These are phyloP conservation scores for Penicillium fimorum DNA, from an alignment of 495 filamentous ascomycete genomes.

Conservation along the genomic window DNA sequence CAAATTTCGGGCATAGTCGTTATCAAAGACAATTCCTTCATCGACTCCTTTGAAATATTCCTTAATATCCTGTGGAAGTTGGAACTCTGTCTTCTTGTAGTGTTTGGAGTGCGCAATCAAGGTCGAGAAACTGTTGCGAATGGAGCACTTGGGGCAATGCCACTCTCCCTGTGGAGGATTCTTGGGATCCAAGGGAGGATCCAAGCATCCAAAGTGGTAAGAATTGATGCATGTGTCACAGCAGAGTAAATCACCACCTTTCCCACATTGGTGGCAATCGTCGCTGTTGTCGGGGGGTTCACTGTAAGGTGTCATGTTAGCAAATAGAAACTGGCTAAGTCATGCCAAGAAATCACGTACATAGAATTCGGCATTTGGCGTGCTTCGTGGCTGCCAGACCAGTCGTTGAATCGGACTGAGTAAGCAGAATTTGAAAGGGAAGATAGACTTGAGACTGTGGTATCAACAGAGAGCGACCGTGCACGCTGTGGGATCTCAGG, in stretches of 20 bases:
- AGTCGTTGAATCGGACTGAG: slow-evolving; percentile 13
- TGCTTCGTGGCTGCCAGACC: slow-evolving; percentile 10
- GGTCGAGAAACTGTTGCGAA: slow-evolving; percentile 54
- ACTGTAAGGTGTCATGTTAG: slow-evolving; percentile 24
- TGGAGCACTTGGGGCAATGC: slow-evolving; percentile 76
- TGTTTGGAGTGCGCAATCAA: slow-evolving; percentile 59
- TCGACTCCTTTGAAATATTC: slow-evolving; percentile 47
- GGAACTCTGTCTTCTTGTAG: slow-evolving; percentile 69
- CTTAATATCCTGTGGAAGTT: slow-evolving; percentile 63
- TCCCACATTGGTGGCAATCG: slow-evolving; percentile 77
- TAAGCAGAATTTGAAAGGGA: slow-evolving; percentile 19
- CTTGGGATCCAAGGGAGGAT: slow-evolving; percentile 68
- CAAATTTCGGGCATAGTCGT: slow-evolving; percentile 4
- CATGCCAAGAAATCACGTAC: slow-evolving; percentile 16
- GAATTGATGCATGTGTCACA: slow-evolving; percentile 87
- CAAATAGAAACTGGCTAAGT: slow-evolving; percentile 2
- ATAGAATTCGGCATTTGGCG: slow-evolving; percentile 23
- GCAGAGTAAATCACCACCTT: slow-evolving; percentile 80
- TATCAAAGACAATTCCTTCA: slow-evolving; percentile 12
- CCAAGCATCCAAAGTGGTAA: slow-evolving; percentile 82
- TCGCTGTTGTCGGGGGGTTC: slow-evolving; percentile 72
- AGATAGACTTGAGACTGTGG: slow-evolving; percentile 18
- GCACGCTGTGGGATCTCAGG: slow-evolving; percentile 2
- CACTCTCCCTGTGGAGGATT: slow-evolving; percentile 70
- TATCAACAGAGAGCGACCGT: slow-evolving; percentile 22